A percentile compares a stretch with the other conserved stretches of the same genome.
Conservation (phyloP, 1,139 yeast species). For the Hansenula lynferdii region DNA sequence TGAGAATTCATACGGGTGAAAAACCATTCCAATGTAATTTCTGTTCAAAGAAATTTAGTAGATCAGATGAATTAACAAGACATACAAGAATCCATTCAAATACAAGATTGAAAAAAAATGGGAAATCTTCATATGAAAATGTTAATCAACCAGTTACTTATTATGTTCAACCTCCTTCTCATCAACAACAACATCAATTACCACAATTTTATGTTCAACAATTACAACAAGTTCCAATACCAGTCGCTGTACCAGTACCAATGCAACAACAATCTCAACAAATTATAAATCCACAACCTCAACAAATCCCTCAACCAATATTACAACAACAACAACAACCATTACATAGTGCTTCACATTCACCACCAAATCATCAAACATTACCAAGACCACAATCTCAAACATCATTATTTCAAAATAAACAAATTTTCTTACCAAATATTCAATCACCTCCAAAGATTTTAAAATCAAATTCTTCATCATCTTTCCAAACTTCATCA, state of each 20-base stretch:
- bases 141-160: slow-evolving; percentile 22
- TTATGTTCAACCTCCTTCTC: slow-evolving; percentile 17
- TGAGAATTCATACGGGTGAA: slow-evolving; percentile 67
- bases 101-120: slow-evolving; percentile 48
- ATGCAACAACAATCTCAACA: too few species aligned
- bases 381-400: too few species aligned
- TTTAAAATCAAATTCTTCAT: slow-evolving; percentile 19
- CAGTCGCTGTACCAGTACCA: slow-evolving; percentile 2
- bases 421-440: slow-evolving; percentile 19
- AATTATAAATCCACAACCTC: too few species aligned
- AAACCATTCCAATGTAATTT: slow-evolving; percentile 71
- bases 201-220: too few species aligned
- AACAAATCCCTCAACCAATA: slow-evolving; percentile 4
- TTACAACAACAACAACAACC: slow-evolving; percentile 4
- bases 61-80: slow-evolving; percentile 66
- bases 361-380: too few species aligned
- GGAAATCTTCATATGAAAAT: slow-evolving; percentile 20
- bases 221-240: neutral
- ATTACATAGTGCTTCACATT: too few species aligned
- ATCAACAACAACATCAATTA: too few species aligned
- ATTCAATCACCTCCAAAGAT: slow-evolving; percentile 24
- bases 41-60: slow-evolving; percentile 60
- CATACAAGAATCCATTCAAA: slow-evolving; percentile 63
- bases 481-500: slow-evolving; percentile 19
- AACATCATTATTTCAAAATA: slow-evolving; percentile 6